Base-by-base conservation (phyloP, 345 rosid genomes). In the Mallotus nudiflorus region DNA sequence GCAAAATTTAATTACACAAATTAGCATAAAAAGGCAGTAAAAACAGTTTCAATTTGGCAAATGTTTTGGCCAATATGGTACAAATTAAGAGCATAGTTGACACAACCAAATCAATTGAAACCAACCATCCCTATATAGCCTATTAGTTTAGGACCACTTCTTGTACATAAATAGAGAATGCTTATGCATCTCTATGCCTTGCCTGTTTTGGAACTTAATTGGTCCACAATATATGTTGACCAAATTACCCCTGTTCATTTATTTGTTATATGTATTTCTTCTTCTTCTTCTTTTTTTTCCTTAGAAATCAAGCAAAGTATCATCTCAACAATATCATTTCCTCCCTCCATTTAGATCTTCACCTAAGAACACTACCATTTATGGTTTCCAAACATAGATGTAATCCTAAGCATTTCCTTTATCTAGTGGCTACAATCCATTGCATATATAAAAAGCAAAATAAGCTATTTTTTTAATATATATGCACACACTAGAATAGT, bases 221-320 rank as follows among this genome's bases (percentile, higher is more conserved):
- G 49, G 16, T 61, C 1, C 31, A 60, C 37, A 59, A 61, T 50
- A 4, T 35, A 49, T 50, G 33, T 50, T 19, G 59, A 50, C 74
- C 45, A 69, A 68, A 55, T 12, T 56, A 57, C 35, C 35, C 50
- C 58, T 49, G 48, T n/a, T n/a, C n/a, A n/a, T n/a, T n/a, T n/a
- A n/a, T n/a, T n/a, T n/a, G n/a, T n/a, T n/a, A n/a, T n/a, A n/a
- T n/a, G n/a, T n/a, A n/a, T n/a, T n/a, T n/a, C n/a, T n/a, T n/a
- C n/a, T n/a, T n/a, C n/a, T n/a, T n/a, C 46, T 18, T 15, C 9
- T 45, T 3, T 49, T 53, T 45, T 68, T 68, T 2, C 46, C 56
- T 68, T 42, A 57, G 31, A 28, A 57, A 57, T 57, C 11, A 45
- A 56, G 40, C 70, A 67, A n/a, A 42, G 9, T 8, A 39, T 0